Conservation (phyloP, 371 early-diverging fungal genomes). For the Mucor plumbeus region DNA sequence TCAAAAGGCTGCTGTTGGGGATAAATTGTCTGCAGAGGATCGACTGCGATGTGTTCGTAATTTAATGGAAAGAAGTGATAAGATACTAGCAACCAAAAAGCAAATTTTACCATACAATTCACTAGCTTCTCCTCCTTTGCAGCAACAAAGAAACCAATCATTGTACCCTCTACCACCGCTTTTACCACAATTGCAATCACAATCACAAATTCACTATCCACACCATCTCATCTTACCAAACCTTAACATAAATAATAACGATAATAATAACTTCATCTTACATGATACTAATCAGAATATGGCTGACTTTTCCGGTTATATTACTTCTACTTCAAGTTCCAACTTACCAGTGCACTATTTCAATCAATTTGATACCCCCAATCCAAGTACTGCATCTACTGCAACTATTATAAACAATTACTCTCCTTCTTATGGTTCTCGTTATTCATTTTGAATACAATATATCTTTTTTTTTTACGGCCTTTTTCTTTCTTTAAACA, state of each 20-base stretch:
- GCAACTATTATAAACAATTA: no score
- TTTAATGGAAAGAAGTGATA: slow-evolving; percentile 12
- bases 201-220: neutral
- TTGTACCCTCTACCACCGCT: neutral
- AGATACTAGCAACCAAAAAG: slow-evolving; percentile 1
- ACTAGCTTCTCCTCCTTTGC: neutral
- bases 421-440: neutral
- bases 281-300: neutral
- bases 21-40: slow-evolving; percentile 26
- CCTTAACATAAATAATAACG: neutral
- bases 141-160: neutral
- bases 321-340: neutral
- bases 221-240: neutral
- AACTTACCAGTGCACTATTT: neutral
- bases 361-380: neutral
- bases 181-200: neutral
- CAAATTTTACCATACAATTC: neutral
- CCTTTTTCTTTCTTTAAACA: no score
- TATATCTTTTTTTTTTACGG: no score
- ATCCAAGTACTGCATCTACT: neutral
- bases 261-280: neutral
- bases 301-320: neutral
- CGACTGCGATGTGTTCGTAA: slow-evolving; percentile 22
- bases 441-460: no score
- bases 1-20: slow-evolving; percentile 11